These are phyloP conservation scores for Neopestalotiopsis sp. DNA, from an alignment of 2,329 filamentous ascomycete genomes.

Conservation along the genomic window DNA sequence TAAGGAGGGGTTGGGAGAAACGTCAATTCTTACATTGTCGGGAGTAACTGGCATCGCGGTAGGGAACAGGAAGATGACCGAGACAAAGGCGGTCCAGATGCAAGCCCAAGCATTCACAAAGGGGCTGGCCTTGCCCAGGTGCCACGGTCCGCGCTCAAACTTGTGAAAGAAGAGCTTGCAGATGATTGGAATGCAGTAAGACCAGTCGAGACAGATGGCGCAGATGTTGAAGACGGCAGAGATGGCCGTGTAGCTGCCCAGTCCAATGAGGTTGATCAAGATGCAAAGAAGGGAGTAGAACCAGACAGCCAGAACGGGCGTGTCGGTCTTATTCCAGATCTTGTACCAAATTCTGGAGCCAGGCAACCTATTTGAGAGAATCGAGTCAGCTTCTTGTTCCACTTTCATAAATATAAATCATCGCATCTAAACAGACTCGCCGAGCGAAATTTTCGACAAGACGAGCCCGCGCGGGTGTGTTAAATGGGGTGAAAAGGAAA, in stretches of 20 bases:
- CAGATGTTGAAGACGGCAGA: slow-evolving; percentile 59
- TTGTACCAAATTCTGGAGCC: slow-evolving; percentile 54
- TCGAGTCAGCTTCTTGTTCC: neutral
- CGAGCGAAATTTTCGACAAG: too few relatives aligned
- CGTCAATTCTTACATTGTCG: slow-evolving; percentile 44
- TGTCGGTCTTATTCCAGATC: slow-evolving; percentile 53
- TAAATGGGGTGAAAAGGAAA: too few relatives aligned
- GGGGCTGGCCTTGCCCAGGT: slow-evolving; percentile 48
- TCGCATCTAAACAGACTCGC: too few relatives aligned
- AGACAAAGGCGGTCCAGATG: slow-evolving; percentile 58
- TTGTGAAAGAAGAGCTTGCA: slow-evolving; percentile 56
- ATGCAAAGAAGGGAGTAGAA: slow-evolving; percentile 60
- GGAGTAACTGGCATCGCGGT: slow-evolving; percentile 51
- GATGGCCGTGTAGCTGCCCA: slow-evolving; percentile 60
- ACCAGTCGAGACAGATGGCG: slow-evolving; percentile 60
- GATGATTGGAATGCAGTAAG: slow-evolving; percentile 61
- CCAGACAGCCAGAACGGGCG: slow-evolving; percentile 61
- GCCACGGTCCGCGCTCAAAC: slow-evolving; percentile 58
- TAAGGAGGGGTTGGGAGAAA: neutral
- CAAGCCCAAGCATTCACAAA: slow-evolving; percentile 54
- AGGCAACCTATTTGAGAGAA: slow-evolving; percentile 37
- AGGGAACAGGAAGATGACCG: slow-evolving; percentile 59
- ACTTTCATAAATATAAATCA: too few relatives aligned
- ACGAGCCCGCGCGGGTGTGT: too few relatives aligned
- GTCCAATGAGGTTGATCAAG: slow-evolving; percentile 63